Base-by-base conservation (phyloP, 768 basidiomycete genomes). In the Pulveroboletus sp. region DNA sequence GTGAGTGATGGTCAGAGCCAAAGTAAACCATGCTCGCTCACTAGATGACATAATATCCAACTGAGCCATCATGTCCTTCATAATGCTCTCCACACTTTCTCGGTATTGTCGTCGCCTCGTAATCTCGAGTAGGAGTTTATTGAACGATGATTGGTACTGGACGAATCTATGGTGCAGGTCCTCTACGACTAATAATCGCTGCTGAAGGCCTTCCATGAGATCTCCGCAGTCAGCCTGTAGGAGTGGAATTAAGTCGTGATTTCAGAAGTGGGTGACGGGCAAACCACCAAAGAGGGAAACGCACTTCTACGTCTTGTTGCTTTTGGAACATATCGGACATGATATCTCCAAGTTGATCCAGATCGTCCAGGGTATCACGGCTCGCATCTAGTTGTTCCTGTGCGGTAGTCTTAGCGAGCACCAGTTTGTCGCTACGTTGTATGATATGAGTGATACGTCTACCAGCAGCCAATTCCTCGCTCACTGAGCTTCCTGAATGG, bases 291-390 rank as follows among this genome's bases (percentile, higher is more conserved):
- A 5, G 37, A 36, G 14, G 24, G 47, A 42, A 32, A 52, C 69
- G 15, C 43, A 86, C 87, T 76, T 91, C 86, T 6, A 88, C 78
- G 6, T 68, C 66, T 46, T 86, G 78, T 61, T 90, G 87, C 13
- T 75, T 78, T 38, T 77, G 74, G 6, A 92, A 65, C 84, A 92
- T 89, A 46, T 84, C 83, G 0, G 73, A 72, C 83, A 92, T 89
- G 45, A 89, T 86, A 17, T 85, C 82, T 2, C 83, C 89, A 4
- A 92, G 74, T 56, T 85, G 82, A 41, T 91, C 87, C 17, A 92
- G 73, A 57, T 87, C 80, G 43, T 81, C 76, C 27, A 92, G 66
- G 13, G 73, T 76, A 31, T 58, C 67, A 13, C 69, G 61, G 18
- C 84, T 77, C 36, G 74, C 71, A 17, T 76, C 72, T 8, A 89